Conservation (phyloP, 1,284 basidiomycete species). For the Rhodotorula sp. region DNA sequence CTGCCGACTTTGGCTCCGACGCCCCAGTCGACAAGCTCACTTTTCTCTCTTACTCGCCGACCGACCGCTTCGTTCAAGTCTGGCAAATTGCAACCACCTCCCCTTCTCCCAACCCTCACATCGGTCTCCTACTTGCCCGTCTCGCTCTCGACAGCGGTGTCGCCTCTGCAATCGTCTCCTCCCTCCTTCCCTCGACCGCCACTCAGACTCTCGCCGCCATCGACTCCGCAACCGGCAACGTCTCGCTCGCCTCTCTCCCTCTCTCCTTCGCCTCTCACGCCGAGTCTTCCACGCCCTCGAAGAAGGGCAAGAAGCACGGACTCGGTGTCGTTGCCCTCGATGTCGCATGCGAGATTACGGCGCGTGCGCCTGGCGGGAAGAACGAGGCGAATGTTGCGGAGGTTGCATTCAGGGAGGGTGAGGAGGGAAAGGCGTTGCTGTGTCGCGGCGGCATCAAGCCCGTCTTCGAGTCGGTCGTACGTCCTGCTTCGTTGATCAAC, state of each 20-base stretch:
- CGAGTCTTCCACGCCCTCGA: conserved; percentile 5
- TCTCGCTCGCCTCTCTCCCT: conserved; percentile 24
- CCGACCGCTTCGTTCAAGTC: conserved; percentile 41
- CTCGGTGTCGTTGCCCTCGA: conserved; percentile 31
- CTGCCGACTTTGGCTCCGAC: background rate
- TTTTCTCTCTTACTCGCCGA: conserved; percentile 36
- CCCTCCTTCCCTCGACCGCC: conserved; percentile 1
- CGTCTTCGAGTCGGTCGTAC: conserved; percentile 32
- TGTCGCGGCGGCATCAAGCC: conserved; percentile 39
- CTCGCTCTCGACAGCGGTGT: conserved; percentile 39
- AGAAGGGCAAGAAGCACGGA: conserved; percentile 32
- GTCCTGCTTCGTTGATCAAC: background rate
- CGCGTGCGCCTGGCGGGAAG: conserved; percentile 13
- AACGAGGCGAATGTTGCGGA: conserved; percentile 19
- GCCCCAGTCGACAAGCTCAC: conserved; percentile 16
- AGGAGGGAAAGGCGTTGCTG: conserved; percentile 19
- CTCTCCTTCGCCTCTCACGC: conserved; percentile 8
- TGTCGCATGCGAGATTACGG: conserved; percentile 16
- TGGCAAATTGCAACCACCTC: conserved; percentile 24
- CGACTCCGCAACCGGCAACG: conserved; percentile 34
- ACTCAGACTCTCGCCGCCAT: conserved; percentile 29
- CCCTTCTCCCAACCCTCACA: conserved; percentile 3
- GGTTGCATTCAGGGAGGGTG: conserved; percentile 18
- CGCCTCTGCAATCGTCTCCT: conserved; percentile 29
- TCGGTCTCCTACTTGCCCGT: conserved; percentile 31